These are phyloP conservation scores for Phytophthora constricta DNA, from an alignment of 352 stramenopile genomes.

Conservation along the genomic window DNA sequence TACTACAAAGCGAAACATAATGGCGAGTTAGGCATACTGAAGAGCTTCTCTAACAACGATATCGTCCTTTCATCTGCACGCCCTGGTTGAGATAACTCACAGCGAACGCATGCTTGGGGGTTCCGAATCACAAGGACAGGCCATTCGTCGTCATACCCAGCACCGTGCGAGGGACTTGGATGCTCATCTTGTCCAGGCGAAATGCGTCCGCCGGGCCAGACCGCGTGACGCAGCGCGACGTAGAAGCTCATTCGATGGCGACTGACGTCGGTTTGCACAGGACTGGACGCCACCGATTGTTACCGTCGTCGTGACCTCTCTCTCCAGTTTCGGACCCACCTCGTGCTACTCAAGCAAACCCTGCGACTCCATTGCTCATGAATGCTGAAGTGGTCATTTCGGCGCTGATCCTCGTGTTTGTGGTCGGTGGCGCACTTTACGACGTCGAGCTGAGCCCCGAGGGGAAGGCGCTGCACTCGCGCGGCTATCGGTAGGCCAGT, in stretches of 20 bases:
- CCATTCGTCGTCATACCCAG: too few species aligned
- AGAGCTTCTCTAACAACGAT: too few species aligned
- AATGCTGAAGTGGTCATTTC: conserved; percentile 51
- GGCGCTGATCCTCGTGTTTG: conserved; percentile 54
- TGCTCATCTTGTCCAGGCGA: too few species aligned
- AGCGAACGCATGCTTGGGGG: too few species aligned
- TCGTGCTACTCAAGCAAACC: not conserved
- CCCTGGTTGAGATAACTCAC: not conserved
- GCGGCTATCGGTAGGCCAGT: too few species aligned
- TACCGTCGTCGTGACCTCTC: not conserved
- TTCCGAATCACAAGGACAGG: not conserved
- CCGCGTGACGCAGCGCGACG: too few species aligned
- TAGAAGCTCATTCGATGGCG: not conserved
- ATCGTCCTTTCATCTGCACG: too few species aligned
- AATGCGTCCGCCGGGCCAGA: too few species aligned
- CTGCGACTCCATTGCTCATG: conserved; percentile 28
- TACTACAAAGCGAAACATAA: too few species aligned
- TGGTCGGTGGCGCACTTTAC: conserved; percentile 54
- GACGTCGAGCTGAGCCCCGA: conserved; percentile 56
- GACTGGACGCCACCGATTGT: too few species aligned
- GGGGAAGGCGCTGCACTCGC: not conserved
- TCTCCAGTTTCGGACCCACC: conserved; percentile 7
- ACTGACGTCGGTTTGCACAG: not conserved
- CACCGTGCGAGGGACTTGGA: not conserved
- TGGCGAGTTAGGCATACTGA: too few species aligned